phyloP scores from a whole-genome alignment of 1,139 yeast species.

The Candida mesenterica region DNA sequence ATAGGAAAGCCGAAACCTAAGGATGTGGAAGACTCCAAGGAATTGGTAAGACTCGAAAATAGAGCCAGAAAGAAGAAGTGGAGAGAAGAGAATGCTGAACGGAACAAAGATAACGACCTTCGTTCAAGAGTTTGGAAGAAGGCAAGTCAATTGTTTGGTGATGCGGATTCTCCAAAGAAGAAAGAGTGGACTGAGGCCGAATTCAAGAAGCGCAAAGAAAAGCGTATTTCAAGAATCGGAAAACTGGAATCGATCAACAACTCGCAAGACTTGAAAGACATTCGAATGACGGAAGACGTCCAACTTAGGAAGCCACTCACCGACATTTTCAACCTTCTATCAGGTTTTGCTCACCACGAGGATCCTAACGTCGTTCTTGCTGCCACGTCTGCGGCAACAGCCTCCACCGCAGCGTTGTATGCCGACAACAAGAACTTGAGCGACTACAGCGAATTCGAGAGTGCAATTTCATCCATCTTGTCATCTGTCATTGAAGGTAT shows the following conservation, averaged over 20 bases:
- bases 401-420: conserved; percentile 37
- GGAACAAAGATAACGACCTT: conserved; percentile 85
- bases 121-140: conserved; percentile 73
- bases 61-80: conserved; percentile 86
- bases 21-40: conserved; percentile 45
- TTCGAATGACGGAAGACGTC: conserved; percentile 17
- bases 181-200: conserved; percentile 76
- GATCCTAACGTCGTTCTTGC: conserved; percentile 38
- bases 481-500: conserved; percentile 29
- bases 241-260: conserved; percentile 7
- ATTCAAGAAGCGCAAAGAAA: conserved; percentile 61
- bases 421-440: conserved; percentile 16
- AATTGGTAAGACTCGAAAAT: conserved; percentile 65
- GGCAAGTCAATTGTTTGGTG: conserved; percentile 69
- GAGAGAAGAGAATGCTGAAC: conserved; percentile 79
- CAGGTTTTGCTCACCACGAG: conserved; percentile 33
- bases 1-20: conserved; percentile 22
- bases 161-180: conserved; percentile 50
- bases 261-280: conserved; percentile 5
- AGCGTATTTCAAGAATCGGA: conserved; percentile 45
- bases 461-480: conserved; percentile 26
- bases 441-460: conserved; percentile 19
- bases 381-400: conserved; percentile 41
- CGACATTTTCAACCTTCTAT: conserved; percentile 37
- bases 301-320: conserved; percentile 27